Evolutionary conservation across 192 early-diverging fungal species (phyloP), one percentile per base, ranked within the genome.

Genomic region (Oehlia diaphana): DNA sequence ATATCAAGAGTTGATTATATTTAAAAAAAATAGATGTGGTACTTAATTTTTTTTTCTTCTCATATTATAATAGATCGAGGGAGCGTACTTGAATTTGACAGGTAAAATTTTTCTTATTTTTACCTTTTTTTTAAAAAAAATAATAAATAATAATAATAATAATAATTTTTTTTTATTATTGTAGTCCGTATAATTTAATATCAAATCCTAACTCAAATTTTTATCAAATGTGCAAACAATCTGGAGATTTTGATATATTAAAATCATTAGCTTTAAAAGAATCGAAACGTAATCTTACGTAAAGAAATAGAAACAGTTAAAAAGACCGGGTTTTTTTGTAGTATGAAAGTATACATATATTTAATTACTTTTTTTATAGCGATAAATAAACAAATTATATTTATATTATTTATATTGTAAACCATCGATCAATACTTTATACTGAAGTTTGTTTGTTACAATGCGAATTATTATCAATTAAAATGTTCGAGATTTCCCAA

Each of bases 81-180:
- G 12, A 70, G 88, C 28, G 85, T 97, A 4, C 87, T 89, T 21
- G 95, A 96, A 83, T 94, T 89, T 85, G 95, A 92, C 76, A 88
- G 90, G 39, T 85, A 84, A 47, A 12, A 58, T 58, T 19, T 26
- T 2, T 14, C 19, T 31, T 10, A 5, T 21, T 58, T 14, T 21
- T 1, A 58, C 0, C 19, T 6, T 53, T 50, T 50, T 50, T 50
- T 50, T 50, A 14, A 50, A 53, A 53, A 26, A 0, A 26, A 53
- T 21, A 58, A n/a, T n/a, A n/a, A n/a, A n/a, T n/a, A 58, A 58
- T 26, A 26, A 3, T 0, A 58, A 21, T 58, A 21, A 58, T 21
- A 5, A 21, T 4, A 4, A 21, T 21, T 21, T 58, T 58, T 58
- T 58, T 21, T 58, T 58, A 58, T 58, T 3, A 5, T 31, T 31